A percentile compares a stretch with the other conserved stretches of the same genome.
Evolutionary conservation across 805 yeast genomes (phyloP).

Genomic region (Phaffomyces thermotolerans): DNA sequence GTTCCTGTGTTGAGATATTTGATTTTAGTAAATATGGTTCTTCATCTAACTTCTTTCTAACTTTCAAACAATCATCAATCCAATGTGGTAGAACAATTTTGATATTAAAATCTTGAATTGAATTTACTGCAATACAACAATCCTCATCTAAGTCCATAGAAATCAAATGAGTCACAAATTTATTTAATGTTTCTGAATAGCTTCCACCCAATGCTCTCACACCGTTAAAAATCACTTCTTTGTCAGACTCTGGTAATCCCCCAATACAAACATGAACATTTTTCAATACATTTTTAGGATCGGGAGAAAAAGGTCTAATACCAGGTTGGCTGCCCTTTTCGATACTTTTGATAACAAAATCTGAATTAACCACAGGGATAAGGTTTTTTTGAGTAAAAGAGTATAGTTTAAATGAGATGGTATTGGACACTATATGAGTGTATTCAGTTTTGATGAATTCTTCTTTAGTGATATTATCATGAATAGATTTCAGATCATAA

Average conservation of each 20-base stretch:
- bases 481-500: constrained; percentile 14
- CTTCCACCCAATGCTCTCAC: constrained; percentile 73
- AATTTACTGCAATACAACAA: constrained; percentile 46
- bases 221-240: constrained; percentile 61
- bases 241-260: constrained; percentile 48
- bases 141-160: constrained; percentile 51
- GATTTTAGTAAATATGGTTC: constrained; percentile 34
- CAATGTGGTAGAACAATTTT: constrained; percentile 70
- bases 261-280: constrained; percentile 56
- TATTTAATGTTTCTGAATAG: constrained; percentile 50
- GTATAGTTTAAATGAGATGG: constrained; percentile 39
- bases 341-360: constrained; percentile 52
- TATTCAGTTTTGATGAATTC: constrained; percentile 16
- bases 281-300: constrained; percentile 57
- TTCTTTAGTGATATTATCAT: constrained; percentile 17
- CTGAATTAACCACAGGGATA: constrained; percentile 58
- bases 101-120: constrained; percentile 35
- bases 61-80: constrained; percentile 64
- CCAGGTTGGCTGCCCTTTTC: constrained; percentile 36
- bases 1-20: constrained; percentile 5
- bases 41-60: constrained; percentile 45
- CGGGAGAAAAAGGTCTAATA: constrained; percentile 61
- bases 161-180: constrained; percentile 73
- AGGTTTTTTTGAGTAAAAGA: constrained; percentile 38
- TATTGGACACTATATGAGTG: constrained; percentile 46